Conservation (phyloP, 768 basidiomycete species). For the Rubroboletus satanas region DNA sequence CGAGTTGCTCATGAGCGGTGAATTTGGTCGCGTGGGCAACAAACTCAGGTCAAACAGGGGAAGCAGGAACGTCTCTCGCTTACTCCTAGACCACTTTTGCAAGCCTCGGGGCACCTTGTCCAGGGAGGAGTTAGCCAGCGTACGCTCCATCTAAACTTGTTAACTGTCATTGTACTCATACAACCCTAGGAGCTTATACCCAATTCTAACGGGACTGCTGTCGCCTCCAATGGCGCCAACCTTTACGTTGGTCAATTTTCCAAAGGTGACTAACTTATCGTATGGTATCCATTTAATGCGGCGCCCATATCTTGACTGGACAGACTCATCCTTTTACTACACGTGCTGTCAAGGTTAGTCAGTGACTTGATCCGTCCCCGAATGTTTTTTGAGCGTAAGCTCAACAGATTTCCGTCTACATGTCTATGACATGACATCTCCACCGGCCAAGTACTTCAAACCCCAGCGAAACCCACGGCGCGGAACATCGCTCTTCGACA, state of each 20-base stretch:
- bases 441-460: conserved; percentile 30
- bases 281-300: background rate
- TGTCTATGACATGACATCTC: conserved; percentile 74
- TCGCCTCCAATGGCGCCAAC: conserved; percentile 67
- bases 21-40: conserved; percentile 66
- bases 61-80: conserved; percentile 46
- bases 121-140: conserved; percentile 55
- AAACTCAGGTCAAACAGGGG: conserved; percentile 44
- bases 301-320: background rate
- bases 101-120: conserved; percentile 31
- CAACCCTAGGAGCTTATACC: conserved; percentile 61
- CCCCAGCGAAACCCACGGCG: conserved; percentile 12
- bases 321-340: conserved; percentile 90
- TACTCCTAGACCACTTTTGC: conserved; percentile 42
- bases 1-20: conserved; percentile 66
- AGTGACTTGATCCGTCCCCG: background rate
- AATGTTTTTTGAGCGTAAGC: background rate
- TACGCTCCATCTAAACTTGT: conserved; percentile 32
- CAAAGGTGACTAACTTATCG: conserved; percentile 40
- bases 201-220: conserved; percentile 75
- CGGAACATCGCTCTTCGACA: conserved; percentile 19
- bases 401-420: conserved; percentile 80
- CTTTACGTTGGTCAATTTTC: conserved; percentile 87
- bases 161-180: background rate
- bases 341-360: conserved; percentile 77